Evolutionary conservation across 2,329 filamentous ascomycete genomes (phyloP), one percentile per base, ranked within the genome.

Genomic region (Pseudogymnoascus sp.): DNA sequence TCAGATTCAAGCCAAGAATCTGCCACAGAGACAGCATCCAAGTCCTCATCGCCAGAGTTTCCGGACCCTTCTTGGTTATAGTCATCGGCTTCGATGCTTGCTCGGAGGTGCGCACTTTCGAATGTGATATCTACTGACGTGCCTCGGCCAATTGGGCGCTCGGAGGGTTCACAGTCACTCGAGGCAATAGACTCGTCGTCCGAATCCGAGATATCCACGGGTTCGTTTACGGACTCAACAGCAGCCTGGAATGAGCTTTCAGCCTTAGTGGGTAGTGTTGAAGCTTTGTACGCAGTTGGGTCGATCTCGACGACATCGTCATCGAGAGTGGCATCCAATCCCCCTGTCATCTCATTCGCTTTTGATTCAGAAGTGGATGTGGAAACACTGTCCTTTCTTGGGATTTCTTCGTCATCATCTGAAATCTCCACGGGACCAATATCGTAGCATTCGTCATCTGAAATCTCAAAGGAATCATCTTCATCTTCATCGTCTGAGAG

Each of bases 281-380:
- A 33, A 55, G 5, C 18, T 9, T 55, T 29, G 29, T 33, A 21
- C 29, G 35, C 9, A 35, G 48, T 6, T 33, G 48, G 48, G 5
- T 55, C 48, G n/a, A 55, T 33, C 48, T 55, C 48, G 29, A 55
- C 10, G 25, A 55, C 29, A 33, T 52, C 45, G n/a, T 55, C 40
- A 15, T 45, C 48, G 15, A 33, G n/a, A 18, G 48, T 12, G 13
- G 48, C 10, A 55, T 31, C 29, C n/a, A 55, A 33, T 3, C 4
- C 29, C 13, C 15, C 29, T 3, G n/a, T n/a, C n/a, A 13, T 21
- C n/a, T 15, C 21, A 21, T 33, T 33, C 9, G 2, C 29, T 29
- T 55, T 55, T 27, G 29, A 18, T 55, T 55, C 48, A 5, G 48
- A 27, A 12, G 29, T 55, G 10, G 48, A 55, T 12, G 48, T 35